Evolutionary conservation across 768 basidiomycete species (phyloP), one percentile per base, ranked within the genome.

Genomic region (Termitomyces eurrhizus): DNA sequence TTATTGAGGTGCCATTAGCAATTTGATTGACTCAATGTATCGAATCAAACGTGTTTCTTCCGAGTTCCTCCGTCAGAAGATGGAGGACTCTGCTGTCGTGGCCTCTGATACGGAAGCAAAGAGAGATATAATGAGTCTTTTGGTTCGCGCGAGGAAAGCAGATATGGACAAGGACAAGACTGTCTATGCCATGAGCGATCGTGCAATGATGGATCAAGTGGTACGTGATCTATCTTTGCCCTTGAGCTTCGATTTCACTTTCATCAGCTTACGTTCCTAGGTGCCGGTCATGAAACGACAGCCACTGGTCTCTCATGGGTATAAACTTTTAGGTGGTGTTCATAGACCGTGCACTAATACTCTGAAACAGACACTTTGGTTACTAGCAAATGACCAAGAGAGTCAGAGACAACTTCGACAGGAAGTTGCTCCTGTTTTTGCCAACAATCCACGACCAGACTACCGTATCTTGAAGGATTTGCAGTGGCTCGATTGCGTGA

Each of bases 251-350:
- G 3, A 24, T 48, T 45, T 24, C 49, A 42, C 21, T 18, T 14
- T 36, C 24, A 24, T 9, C 44, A 80, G 78, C 64, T 82, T 7
- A 82, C 81, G 1, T 81, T 82, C 69, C 68, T 82, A 4, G 78
- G 76, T 7, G 80, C 81, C 11, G 80, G 77, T 4, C 76, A 76
- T 60, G 76, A 76, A 67, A 80, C 80, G 2, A 80, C 79, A 24
- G 79, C 81, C 0, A 75, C 78, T 49, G 80, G 80, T 13, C 62
- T 79, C n/a, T 70, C 77, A 36, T 87, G 83, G 83, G 79, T 80
- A 62, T 9, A 70, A 52, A 68, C 12, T 24, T 12, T 39, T 24
- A 18, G 4, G 33, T 42, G 16, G 16, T 8, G 51, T 13, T 45
- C 32, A 26, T 21, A 42, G 0, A 26, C 7, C 13, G 13, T 45